Base-by-base conservation (phyloP, 306 rosid genomes). In the Cyclanthera cordifolia region DNA sequence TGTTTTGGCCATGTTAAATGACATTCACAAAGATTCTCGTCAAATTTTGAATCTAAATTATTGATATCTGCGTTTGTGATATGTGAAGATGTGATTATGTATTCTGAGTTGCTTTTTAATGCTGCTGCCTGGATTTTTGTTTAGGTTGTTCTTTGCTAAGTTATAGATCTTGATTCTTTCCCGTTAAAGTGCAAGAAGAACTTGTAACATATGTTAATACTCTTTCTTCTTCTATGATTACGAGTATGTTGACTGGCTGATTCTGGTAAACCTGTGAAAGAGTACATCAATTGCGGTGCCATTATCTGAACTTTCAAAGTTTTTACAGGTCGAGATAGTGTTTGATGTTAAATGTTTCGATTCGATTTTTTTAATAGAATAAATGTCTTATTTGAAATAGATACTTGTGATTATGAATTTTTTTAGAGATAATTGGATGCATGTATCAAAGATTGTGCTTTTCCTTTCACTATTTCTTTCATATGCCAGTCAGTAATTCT, bases 221-320 rank as follows among this genome's bases (percentile, higher is more conserved):
- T 65, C 15, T 63, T 14, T 21, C 52, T 46, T 65, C 7, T 65
- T 65, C 54, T 15, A 24, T 65, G 53, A 65, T 65, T 24, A 45
- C 12, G 17, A 15, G 52, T 41, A 43, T 39, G 52, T 63, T 63
- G 34, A 63, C 34, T 41, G 52, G 52, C 4, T 21, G 69, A 41
- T 20, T 64, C 69, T 64, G 51, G 20, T 23, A 12, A 64, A 64
- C 19, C 52, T 20, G 34, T 21, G 34, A 21, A 41, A 13, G 32
- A 63, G 6, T 34, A 34, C 41, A 34, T 5, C 41, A 5, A 34
- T 5, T 34, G 41, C 7, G 41, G 9, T 41, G 32, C 34, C 13
- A 64, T 12, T 21, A 13, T 64, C 52, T 41, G 2, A 34, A 6
- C 7, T 34, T 34, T 9, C 41, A 34, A 34, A 34, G 41, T 34